Conservation (phyloP, 129 eudicot genomes). For the Escallonia rubra region DNA sequence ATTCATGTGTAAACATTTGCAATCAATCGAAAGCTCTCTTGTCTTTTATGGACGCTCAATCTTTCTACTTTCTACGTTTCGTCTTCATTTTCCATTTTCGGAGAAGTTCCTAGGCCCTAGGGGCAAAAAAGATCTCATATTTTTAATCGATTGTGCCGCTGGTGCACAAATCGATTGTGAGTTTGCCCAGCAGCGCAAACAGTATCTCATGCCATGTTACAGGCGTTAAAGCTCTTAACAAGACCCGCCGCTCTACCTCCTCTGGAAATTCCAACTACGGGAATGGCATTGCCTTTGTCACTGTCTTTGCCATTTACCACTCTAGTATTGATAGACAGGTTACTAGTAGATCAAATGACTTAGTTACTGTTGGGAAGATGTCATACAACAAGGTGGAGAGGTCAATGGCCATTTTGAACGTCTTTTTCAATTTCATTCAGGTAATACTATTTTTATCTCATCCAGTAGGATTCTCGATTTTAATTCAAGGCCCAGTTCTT, state of each 20-base stretch:
- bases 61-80: too few relatives aligned
- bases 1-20: too few relatives aligned
- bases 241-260: slow-evolving; percentile 9
- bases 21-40: too few relatives aligned
- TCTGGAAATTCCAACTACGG: slow-evolving; percentile 1
- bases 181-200: too few relatives aligned
- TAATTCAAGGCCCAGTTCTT: too few relatives aligned
- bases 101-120: too few relatives aligned
- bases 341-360: slow-evolving; percentile 27
- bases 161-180: too few relatives aligned
- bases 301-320: slow-evolving; percentile 74
- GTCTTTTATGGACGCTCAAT: too few relatives aligned
- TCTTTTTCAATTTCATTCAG: slow-evolving; percentile 17
- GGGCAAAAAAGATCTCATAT: too few relatives aligned
- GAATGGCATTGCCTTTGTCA: slow-evolving; percentile 44
- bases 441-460: slow-evolving; percentile 4
- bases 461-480: too few relatives aligned
- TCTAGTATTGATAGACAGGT: slow-evolving; percentile 29
- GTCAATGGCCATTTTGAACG: slow-evolving; percentile 37
- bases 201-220: slow-evolving; percentile 9
- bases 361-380: slow-evolving; percentile 61
- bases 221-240: slow-evolving; percentile 41
- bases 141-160: too few relatives aligned
- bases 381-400: slow-evolving; percentile 70
- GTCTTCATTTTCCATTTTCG: too few relatives aligned